Base-by-base conservation (phyloP, 1,284 basidiomycete species). In the Cystobasidium sp. region DNA sequence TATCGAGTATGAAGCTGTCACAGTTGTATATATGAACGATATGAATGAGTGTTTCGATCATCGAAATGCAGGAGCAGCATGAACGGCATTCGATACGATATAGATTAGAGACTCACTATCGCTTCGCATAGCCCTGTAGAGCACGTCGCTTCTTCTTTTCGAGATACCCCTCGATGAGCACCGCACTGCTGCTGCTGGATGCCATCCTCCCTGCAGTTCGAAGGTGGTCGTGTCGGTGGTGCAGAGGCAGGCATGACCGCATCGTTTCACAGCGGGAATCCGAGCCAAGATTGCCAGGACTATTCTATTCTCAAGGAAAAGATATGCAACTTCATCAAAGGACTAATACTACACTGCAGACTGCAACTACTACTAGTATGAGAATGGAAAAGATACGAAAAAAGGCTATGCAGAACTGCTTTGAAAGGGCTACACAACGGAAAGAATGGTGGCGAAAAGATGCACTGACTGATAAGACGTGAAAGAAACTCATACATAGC, bases 111-210 rank as follows among this genome's bases (percentile, higher is more conserved):
- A 61, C 56, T 16, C 47, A 62, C 56, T 65, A 73, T 65, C 70
- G 70, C 63, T 73, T 64, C 46, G 51, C 58, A 37, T 73, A 73
- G 63, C 70, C 70, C 49, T 73, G 70, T 6, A 56, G 55, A 9
- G 70, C 62, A 44, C 62, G 49, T 12, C 70, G 49, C 18, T 61
- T 61, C 63, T 73, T 73, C 70, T 73, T 73, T 62, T 73, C 70
- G 7, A 73, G 37, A n/a, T 56, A 55, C 1, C 70, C 70, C 41
- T 73, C 51, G 24, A 73, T 37, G n/a, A 73, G 52, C 9, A 41
- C 56, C 51, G 51, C n/a, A 4, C 31, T 22, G 31, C 31, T 31
- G 31, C 31, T 31, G 5, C 31, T 22, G 7, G 61, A 63, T 22
- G 61, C 61, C 61, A 63, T 67, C 31, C 22, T 22, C 9, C 20